Evolutionary conservation across 352 stramenopile genomes (phyloP), one percentile per base, ranked within the genome.

Genomic region (Phytophthora sp.): DNA sequence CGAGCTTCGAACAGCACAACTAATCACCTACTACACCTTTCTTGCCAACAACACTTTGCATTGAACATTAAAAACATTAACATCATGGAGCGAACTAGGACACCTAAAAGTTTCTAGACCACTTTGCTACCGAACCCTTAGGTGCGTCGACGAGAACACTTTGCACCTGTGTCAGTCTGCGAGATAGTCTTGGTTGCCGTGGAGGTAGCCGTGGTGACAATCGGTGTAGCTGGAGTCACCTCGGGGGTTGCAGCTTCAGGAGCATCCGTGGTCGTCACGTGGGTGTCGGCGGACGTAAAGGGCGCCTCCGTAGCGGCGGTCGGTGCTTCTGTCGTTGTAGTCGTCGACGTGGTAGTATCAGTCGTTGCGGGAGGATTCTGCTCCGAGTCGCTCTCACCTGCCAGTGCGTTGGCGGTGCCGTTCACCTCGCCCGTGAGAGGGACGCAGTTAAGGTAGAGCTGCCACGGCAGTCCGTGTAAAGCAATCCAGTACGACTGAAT

Each of bases 401-500:
- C 50, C 18, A 62, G 45, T 15, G 38, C 41, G 2, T n/a, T 38
- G 20, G 34, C 20, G 17, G 60, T 42, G 32, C 54, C 39, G 54
- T 48, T 57, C 32, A 43, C 39, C 39, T 61, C 54, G 21, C 51
- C 51, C 17, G 46, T 64, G 45, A 38, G 59, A 27, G 66, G 59
- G 0, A 69, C 58, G 23, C 69, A 81, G 52, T 77, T 74, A 7
- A 72, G 57, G 66, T 90, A 90, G 42, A 84, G 71, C 55, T 89
- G 78, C 78, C 78, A 89, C 35, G 76, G 76, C 5, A 62, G 59
- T 21, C 70, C 67, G 53, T 86, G 74, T 15, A 90, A 44, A 1
- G 69, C 78, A 41, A 86, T 77, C 78, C 81, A 90, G 76, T 87
- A 90, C 27, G 67, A 69, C 35, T 66, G 54, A 28, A 86, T 59